Evolutionary conservation across 2,329 filamentous ascomycete species (phyloP).

Genomic region (Sphaerulina vaccinii): DNA sequence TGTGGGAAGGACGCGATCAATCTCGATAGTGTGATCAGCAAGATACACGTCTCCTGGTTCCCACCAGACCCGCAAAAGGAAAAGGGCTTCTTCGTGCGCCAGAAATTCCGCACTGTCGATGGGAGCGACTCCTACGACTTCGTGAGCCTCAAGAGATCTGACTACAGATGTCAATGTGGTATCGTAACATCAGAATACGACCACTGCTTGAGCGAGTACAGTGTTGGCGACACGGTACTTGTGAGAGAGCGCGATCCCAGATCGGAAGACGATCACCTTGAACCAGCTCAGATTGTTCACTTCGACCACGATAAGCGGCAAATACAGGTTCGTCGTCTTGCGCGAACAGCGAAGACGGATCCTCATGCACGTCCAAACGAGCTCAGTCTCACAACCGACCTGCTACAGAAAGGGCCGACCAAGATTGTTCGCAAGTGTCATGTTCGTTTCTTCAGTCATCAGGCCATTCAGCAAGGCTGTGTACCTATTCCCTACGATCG

Average conservation of each 20-base stretch:
- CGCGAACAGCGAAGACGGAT: too few relatives aligned
- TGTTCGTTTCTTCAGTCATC: constrained; percentile 53
- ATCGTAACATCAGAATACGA: constrained; percentile 34
- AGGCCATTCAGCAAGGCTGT: constrained; percentile 29
- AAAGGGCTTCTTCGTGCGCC: constrained; percentile 65
- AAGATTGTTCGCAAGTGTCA: constrained; percentile 58
- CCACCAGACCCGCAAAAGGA: constrained; percentile 49
- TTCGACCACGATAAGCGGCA: constrained; percentile 23
- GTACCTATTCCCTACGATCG: constrained; percentile 65
- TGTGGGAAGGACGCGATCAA: constrained; percentile 58
- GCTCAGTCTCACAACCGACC: constrained; percentile 56
- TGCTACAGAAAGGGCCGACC: constrained; percentile 34
- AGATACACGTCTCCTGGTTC: constrained; percentile 59
- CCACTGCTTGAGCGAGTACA: constrained; percentile 36
- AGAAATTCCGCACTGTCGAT: constrained; percentile 60
- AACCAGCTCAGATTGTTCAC: constrained; percentile 61
- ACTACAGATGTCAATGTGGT: constrained; percentile 48
- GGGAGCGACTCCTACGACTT: constrained; percentile 56
- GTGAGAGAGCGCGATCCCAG: constrained; percentile 28
- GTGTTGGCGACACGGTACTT: constrained; percentile 62
- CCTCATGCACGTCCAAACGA: constrained; percentile 52
- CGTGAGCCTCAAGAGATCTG: constrained; percentile 54
- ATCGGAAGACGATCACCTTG: constrained; percentile 38
- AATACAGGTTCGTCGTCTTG: constrained; percentile 19
- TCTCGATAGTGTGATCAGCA: constrained; percentile 59